A percentile compares a stretch with the other conserved stretches of the same genome.
phyloP scores from a whole-genome alignment of 441 rosid genomes.

The Adansonia rubrostipa region DNA sequence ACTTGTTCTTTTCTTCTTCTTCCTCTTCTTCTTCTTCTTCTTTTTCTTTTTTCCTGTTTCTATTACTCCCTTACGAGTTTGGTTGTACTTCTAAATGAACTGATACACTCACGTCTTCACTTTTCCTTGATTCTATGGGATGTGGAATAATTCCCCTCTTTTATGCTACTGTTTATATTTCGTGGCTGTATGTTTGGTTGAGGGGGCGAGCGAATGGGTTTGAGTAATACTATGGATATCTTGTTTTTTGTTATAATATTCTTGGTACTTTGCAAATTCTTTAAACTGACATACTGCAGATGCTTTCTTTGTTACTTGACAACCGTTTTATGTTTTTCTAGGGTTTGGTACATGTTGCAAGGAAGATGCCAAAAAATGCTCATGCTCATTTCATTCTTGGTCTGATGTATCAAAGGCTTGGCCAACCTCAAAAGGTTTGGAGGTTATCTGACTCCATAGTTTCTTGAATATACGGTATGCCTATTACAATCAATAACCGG shows the following conservation, averaged over 20 bases:
- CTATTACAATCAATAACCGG: not conserved
- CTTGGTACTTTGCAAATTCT: not conserved
- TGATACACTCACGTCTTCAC: not conserved
- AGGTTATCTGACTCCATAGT: not conserved
- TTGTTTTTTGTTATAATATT: not conserved
- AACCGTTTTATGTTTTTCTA: slow-evolving; percentile 35
- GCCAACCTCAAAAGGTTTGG: slow-evolving; percentile 83
- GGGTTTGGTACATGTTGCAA: slow-evolving; percentile 93
- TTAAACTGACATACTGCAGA: slow-evolving; percentile 4
- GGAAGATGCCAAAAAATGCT: slow-evolving; percentile 96
- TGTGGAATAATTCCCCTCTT: not conserved
- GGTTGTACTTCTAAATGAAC: not conserved
- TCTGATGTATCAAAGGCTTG: slow-evolving; percentile 85
- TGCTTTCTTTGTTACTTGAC: slow-evolving; percentile 14
- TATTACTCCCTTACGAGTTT: too few relatives aligned
- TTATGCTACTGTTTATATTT: not conserved
- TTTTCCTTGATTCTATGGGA: slow-evolving; percentile 1
- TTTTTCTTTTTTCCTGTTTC: too few relatives aligned
- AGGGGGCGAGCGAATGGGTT: not conserved
- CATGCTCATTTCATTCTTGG: slow-evolving; percentile 97
- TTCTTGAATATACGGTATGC: slow-evolving; percentile 20
- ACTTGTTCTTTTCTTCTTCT: not conserved
- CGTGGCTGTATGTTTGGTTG: slow-evolving; percentile 4
- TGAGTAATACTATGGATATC: not conserved
- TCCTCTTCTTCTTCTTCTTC: too few relatives aligned